Evolutionary conservation across 352 stramenopile species (phyloP), one percentile per base, ranked within the genome.

Genomic region (Nothophytophthora sp.): DNA sequence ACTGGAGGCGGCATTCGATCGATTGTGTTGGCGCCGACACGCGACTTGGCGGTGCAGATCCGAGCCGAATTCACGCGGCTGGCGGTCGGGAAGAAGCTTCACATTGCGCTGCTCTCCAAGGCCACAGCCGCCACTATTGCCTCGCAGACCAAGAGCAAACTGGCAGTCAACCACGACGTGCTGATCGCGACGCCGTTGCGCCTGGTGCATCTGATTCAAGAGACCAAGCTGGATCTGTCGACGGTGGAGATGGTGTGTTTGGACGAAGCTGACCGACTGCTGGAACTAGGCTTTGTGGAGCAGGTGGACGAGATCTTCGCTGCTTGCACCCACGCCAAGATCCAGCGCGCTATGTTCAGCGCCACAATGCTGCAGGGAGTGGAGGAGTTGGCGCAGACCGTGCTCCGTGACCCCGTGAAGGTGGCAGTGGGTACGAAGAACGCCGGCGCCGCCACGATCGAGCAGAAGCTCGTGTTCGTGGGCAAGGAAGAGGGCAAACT

Each of bases 401-500:
- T 99, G 47, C 76, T 99, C 8, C 84, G 96, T 12, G 96, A 99
- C 62, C 96, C 97, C 27, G 73, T 99, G 28, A 88, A 96, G 65
- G 78, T 99, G 32, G 86, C 81, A n/a, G 96, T 99, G 29, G 96
- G 96, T 10, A 80, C 73, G 19, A 88, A 90, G 54, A 97, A 97
- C 54, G 76, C 93, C 7, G 92, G 86, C 32, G 88, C 92, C 10
- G 59, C 51, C 16, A 96, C 86, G 18, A 96, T 99, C 52, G 77
- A 92, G 18, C 96, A 99, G 60, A 81, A 92, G 55, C 86, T 99
- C 18, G 83, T 99, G 54, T 99, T 99, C 75, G 97, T 99, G 8
- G 98, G 98, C 38, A 93, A 97, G 42, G 98, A 99, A 70, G 95
- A 99, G 77, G 98, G 97, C 52, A 99, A 99, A 62, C 70, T 99